Evolutionary conservation across 176 grass and related monocot genomes (phyloP).

Genomic region (Poa annua): DNA sequence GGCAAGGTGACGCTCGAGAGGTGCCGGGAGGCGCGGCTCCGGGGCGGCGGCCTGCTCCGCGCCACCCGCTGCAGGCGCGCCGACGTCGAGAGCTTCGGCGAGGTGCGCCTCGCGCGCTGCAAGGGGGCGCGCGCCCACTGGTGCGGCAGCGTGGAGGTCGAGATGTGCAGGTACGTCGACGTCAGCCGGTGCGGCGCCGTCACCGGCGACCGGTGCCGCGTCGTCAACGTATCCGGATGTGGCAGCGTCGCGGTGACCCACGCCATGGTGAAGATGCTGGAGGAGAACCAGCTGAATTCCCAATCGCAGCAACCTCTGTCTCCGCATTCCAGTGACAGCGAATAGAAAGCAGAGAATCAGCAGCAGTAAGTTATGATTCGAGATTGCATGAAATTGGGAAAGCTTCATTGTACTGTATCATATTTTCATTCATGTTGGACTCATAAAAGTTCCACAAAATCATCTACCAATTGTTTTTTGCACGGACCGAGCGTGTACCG

Average conservation of each 20-base stretch:
- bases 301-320: slow-evolving; percentile 20
- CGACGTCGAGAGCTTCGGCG: slow-evolving; percentile 65
- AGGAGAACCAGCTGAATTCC: slow-evolving; percentile 31
- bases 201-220: slow-evolving; percentile 54
- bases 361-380: background rate
- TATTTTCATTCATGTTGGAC: background rate
- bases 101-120: slow-evolving; percentile 45
- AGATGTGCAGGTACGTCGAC: slow-evolving; percentile 51
- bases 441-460: background rate
- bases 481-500: no score
- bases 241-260: slow-evolving; percentile 47
- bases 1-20: slow-evolving; percentile 49
- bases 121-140: slow-evolving; percentile 54
- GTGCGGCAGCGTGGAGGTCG: slow-evolving; percentile 57
- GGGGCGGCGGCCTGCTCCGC: slow-evolving; percentile 38
- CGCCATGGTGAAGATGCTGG: slow-evolving; percentile 49
- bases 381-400: background rate
- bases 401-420: background rate
- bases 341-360: background rate
- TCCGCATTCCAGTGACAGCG: slow-evolving; percentile 30
- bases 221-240: slow-evolving; percentile 46
- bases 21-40: slow-evolving; percentile 49
- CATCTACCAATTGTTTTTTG: no score
- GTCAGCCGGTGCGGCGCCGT: slow-evolving; percentile 53
- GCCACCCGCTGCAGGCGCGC: slow-evolving; percentile 50